A percentile compares a stretch with the other conserved stretches of the same genome.
phyloP scores from a whole-genome alignment of 2,329 filamentous ascomycete genomes.

The Trichoderma cornu-damae region DNA sequence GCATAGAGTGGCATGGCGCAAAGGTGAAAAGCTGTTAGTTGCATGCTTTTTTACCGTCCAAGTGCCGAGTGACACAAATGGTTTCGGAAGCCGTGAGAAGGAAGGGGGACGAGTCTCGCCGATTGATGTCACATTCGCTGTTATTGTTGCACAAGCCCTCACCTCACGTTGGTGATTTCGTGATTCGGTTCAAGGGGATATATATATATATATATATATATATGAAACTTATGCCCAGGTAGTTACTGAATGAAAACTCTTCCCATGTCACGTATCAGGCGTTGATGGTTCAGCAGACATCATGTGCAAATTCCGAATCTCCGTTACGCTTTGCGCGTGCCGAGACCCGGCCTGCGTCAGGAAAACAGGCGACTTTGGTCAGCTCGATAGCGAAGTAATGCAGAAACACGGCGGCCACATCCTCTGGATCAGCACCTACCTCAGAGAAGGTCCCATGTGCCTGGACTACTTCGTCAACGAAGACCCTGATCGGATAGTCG shows the following conservation, averaged over 20 bases:
- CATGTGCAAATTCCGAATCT: slow-evolving; percentile 1
- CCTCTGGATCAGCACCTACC: slow-evolving; percentile 2
- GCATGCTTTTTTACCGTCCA: no score
- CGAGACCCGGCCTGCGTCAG: neutral
- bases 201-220: no score
- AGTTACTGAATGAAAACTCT: no score
- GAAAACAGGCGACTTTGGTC: neutral
- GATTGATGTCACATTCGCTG: neutral
- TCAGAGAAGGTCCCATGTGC: slow-evolving; percentile 11
- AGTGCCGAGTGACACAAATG: neutral
- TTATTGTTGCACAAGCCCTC: neutral
- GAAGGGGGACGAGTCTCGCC: neutral
- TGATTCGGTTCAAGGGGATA: neutral
- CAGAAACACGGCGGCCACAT: slow-evolving; percentile 12
- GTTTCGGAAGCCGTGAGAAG: neutral
- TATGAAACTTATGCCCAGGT: no score
- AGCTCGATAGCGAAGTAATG: slow-evolving; percentile 2
- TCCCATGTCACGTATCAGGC: no score
- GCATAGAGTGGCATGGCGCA: no score
- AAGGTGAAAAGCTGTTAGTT: neutral
- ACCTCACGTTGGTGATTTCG: neutral
- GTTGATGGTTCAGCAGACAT: neutral
- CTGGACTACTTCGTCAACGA: slow-evolving; percentile 16
- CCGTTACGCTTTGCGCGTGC: slow-evolving; percentile 5
- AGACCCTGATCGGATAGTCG: slow-evolving; percentile 15